These are phyloP conservation scores for Protomyces lactucae-debilis DNA, from an alignment of 1,139 yeast species.

Conservation along the genomic window DNA sequence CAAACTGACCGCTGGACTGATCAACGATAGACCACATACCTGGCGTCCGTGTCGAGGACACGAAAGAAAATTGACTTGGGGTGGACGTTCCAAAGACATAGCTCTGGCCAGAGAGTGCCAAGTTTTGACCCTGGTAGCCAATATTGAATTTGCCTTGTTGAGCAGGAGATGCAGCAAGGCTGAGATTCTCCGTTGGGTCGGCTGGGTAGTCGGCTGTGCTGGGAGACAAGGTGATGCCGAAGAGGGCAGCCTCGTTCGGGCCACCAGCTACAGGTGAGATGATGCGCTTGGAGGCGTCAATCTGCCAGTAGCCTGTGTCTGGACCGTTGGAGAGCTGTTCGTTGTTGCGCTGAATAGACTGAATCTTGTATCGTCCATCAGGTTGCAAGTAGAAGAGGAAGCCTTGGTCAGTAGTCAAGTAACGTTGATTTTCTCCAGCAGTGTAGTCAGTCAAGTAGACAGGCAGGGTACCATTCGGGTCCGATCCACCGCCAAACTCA, in stretches of 20 bases:
- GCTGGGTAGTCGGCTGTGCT: not conserved
- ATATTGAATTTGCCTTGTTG: not conserved
- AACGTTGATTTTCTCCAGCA: not conserved
- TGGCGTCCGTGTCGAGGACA: not conserved
- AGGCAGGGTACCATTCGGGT: not conserved
- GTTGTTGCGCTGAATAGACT: slow-evolving; percentile 11
- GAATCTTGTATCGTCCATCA: slow-evolving; percentile 24
- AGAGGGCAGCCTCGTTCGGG: not conserved
- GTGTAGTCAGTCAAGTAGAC: not conserved
- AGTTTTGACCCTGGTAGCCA: not conserved
- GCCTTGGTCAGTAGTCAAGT: slow-evolving; percentile 7
- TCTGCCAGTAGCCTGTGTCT: slow-evolving; percentile 21
- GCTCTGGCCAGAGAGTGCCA: not conserved
- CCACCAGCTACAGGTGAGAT: slow-evolving; percentile 8
- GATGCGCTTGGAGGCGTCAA: slow-evolving; percentile 4
- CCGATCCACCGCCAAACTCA: not conserved
- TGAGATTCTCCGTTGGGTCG: not conserved
- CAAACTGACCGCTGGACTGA: not conserved
- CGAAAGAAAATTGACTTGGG: not conserved
- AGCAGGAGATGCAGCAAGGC: not conserved
- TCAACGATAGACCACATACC: not conserved
- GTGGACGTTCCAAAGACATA: not conserved
- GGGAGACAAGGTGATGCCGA: slow-evolving; percentile 11
- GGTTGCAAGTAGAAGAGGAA: slow-evolving; percentile 19
- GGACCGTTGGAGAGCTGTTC: slow-evolving; percentile 3